Evolutionary conservation across 2,329 filamentous ascomycete species (phyloP).

Genomic region (Verticillium dahliae): DNA sequence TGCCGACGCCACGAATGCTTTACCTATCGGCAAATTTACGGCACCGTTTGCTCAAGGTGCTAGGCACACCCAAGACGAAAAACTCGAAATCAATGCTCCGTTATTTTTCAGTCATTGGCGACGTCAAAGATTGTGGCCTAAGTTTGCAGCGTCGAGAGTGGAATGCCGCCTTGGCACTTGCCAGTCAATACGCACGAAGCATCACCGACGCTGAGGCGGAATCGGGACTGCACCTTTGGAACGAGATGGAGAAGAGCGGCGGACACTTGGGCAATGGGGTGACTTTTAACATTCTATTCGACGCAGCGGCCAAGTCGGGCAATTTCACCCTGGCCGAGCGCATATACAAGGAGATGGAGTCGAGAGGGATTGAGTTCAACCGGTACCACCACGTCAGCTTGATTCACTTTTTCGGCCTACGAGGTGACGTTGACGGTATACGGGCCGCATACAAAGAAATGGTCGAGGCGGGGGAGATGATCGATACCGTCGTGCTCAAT

Average conservation of each 20-base stretch:
- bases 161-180: conserved; percentile 78
- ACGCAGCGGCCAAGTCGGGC: conserved; percentile 77
- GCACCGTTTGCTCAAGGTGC: conserved; percentile 57
- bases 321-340: conserved; percentile 81
- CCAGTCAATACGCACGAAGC: conserved; percentile 60
- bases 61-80: conserved; percentile 57
- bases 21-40: conserved; percentile 46
- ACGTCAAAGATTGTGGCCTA: conserved; percentile 70
- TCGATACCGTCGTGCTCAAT: conserved; percentile 83
- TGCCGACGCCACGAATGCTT: conserved; percentile 47
- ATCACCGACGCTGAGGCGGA: conserved; percentile 55
- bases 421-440: conserved; percentile 65
- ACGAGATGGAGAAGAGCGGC: conserved; percentile 76
- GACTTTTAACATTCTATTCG: conserved; percentile 93
- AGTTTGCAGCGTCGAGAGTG: conserved; percentile 64
- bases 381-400: conserved; percentile 76
- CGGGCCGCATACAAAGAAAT: conserved; percentile 74
- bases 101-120: conserved; percentile 77
- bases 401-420: conserved; percentile 78
- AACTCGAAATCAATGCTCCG: conserved; percentile 62
- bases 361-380: conserved; percentile 60
- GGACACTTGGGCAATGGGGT: conserved; percentile 61
- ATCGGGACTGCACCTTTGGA: conserved; percentile 72
- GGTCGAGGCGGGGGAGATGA: conserved; percentile 77
- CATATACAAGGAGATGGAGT: conserved; percentile 74